Evolutionary conservation across 1,139 yeast genomes (phyloP).

Genomic region (Pichia kudriavzevii): DNA sequence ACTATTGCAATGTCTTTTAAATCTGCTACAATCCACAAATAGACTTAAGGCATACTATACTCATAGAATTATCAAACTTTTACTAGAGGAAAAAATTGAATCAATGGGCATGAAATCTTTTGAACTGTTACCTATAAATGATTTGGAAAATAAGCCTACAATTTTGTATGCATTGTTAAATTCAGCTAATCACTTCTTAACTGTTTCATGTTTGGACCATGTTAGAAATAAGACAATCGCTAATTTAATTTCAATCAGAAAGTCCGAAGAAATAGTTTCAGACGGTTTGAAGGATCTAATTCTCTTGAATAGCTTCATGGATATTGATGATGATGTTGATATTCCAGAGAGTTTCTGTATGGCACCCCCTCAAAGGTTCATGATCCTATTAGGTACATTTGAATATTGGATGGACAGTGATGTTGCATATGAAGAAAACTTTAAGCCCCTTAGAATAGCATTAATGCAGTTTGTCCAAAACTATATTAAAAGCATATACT

Average conservation of each 20-base stretch:
- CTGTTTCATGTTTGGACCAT: slow-evolving; percentile 37
- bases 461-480: slow-evolving; percentile 40
- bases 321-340: slow-evolving; percentile 28
- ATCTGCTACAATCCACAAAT: background rate
- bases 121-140: slow-evolving; percentile 14
- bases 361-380: slow-evolving; percentile 52
- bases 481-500: slow-evolving; percentile 22
- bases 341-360: slow-evolving; percentile 28
- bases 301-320: slow-evolving; percentile 43
- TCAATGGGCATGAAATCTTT: slow-evolving; percentile 10
- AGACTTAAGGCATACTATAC: slow-evolving; percentile 19
- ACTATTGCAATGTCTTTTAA: background rate
- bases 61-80: slow-evolving; percentile 19
- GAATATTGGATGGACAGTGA: slow-evolving; percentile 55
- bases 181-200: slow-evolving; percentile 33
- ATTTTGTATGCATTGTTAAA: slow-evolving; percentile 34
- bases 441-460: slow-evolving; percentile 43
- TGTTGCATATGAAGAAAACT: slow-evolving; percentile 49
- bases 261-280: slow-evolving; percentile 32
- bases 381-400: slow-evolving; percentile 49
- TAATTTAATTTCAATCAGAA: slow-evolving; percentile 50
- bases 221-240: slow-evolving; percentile 58
- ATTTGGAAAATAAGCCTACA: slow-evolving; percentile 28
- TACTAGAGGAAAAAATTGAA: slow-evolving; percentile 24
- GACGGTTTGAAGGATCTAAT: slow-evolving; percentile 43